phyloP scores from a whole-genome alignment of 78 protist species.

The Planoprotostelium fungivorum region DNA sequence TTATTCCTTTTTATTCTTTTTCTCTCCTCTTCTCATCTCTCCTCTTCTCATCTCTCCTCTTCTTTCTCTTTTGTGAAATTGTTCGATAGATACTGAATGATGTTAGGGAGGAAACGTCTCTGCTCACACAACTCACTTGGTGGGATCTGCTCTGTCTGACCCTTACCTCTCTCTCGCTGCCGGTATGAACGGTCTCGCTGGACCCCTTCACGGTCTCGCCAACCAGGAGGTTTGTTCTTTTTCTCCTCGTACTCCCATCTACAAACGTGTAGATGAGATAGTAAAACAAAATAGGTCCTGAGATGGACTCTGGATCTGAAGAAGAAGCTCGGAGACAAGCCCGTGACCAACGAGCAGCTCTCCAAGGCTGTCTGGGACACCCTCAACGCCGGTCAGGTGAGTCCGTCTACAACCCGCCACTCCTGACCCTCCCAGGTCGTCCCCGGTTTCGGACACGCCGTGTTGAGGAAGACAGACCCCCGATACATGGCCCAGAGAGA shows the following conservation, averaged over 20 bases:
- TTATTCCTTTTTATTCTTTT: neutral
- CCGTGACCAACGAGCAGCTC: conserved; percentile 63
- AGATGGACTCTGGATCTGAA: conserved; percentile 35
- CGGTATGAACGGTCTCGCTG: conserved; percentile 94
- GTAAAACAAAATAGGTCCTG: conserved; percentile 1
- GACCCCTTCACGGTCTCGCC: conserved; percentile 97
- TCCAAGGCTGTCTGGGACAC: conserved; percentile 84
- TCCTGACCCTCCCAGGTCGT: conserved; percentile 57
- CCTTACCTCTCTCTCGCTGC: conserved; percentile 93
- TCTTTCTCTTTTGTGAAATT: neutral
- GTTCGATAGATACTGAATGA: too few species aligned
- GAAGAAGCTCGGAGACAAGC: conserved; percentile 41
- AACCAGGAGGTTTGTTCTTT: conserved; percentile 88
- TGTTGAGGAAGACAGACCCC: conserved; percentile 90
- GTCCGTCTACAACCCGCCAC: neutral
- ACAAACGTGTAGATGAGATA: neutral
- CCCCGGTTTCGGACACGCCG: conserved; percentile 99
- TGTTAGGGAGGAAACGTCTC: conserved; percentile 83
- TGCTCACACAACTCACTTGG: conserved; percentile 96
- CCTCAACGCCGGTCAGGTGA: conserved; percentile 82
- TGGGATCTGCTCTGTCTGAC: conserved; percentile 95
- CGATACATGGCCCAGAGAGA: conserved; percentile 96
- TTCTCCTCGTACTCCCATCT: conserved; percentile 14
- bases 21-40: conserved; percentile 2
- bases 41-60: neutral